Conservation (phyloP, 331 rosid genomes). For the Malus hybrid region DNA sequence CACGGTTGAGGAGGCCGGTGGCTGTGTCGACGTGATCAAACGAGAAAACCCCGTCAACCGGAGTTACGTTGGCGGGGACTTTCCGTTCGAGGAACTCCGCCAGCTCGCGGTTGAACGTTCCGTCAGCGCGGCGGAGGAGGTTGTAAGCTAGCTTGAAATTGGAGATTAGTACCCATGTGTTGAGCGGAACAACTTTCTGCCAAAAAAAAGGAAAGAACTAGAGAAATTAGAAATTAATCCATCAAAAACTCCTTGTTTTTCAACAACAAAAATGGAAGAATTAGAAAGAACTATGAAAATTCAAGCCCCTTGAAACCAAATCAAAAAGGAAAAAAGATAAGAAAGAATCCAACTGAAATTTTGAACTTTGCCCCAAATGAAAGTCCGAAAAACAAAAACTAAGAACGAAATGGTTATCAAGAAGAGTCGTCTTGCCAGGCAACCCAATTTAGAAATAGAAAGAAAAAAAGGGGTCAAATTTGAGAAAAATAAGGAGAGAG, state of each 20-base stretch:
- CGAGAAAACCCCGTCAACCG: conserved; percentile 91
- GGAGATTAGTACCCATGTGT: conserved; percentile 97
- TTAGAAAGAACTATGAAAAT: conserved; percentile 21
- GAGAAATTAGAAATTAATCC: no score
- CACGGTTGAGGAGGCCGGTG: conserved; percentile 71
- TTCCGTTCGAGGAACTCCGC: conserved; percentile 87
- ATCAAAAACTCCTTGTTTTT: not conserved
- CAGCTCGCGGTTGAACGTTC: conserved; percentile 82
- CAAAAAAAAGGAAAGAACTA: no score
- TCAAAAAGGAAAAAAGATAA: not conserved
- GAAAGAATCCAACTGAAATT: not conserved
- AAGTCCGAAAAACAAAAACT: not conserved
- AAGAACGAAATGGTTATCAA: not conserved
- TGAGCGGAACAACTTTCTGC: conserved; percentile 89
- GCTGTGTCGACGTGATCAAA: conserved; percentile 74
- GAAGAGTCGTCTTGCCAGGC: not conserved
- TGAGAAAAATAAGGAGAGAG: not conserved
- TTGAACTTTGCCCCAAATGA: not conserved
- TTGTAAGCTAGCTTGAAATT: conserved; percentile 97
- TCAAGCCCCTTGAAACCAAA: conserved; percentile 13
- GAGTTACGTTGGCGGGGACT: conserved; percentile 63
- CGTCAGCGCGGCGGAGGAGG: conserved; percentile 87
- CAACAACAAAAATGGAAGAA: conserved; percentile 40
- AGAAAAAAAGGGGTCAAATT: not conserved
- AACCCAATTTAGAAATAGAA: not conserved